Percentiles rank a stretch among this genome's conserved stretches.
Conservation (phyloP, 2,329 filamentous ascomycete genomes). For the Verticillium tricorpus region DNA sequence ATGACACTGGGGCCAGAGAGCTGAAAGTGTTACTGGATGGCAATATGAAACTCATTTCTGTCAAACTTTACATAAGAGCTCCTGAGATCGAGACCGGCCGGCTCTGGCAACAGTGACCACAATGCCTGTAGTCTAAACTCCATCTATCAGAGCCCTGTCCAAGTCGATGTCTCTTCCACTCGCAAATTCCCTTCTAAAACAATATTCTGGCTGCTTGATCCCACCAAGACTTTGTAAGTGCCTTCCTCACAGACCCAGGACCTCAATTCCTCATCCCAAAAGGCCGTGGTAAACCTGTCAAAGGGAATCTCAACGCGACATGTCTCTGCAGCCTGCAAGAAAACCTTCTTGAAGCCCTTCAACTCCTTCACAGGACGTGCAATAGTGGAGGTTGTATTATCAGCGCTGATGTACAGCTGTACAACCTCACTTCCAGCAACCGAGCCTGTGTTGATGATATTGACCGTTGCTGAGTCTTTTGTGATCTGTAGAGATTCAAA, state of each 20-base stretch:
- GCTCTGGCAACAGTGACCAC: no score
- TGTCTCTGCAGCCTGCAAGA: conserved; percentile 38
- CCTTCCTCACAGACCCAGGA: background rate
- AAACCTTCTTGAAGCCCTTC: conserved; percentile 58
- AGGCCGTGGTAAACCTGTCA: background rate
- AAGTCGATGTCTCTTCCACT: background rate
- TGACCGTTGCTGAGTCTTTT: conserved; percentile 54
- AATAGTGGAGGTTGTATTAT: conserved; percentile 26
- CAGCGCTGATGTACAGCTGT: conserved; percentile 56
- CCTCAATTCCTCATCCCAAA: background rate
- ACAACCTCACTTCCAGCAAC: conserved; percentile 46
- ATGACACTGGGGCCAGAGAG: no score
- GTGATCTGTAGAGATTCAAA: conserved; percentile 51
- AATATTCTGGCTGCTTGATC: background rate
- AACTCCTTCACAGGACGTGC: conserved; percentile 49
- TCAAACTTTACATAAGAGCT: no score
- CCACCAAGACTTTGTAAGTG: background rate
- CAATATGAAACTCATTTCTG: no score
- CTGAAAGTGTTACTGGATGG: no score
- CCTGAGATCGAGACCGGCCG: no score
- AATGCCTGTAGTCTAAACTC: no score
- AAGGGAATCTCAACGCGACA: background rate
- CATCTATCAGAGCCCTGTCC: background rate
- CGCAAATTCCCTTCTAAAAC: background rate
- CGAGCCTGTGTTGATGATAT: conserved; percentile 58